Evolutionary conservation across 352 stramenopile genomes (phyloP), one percentile per base, ranked within the genome.

Genomic region (Globisporangium solare): DNA sequence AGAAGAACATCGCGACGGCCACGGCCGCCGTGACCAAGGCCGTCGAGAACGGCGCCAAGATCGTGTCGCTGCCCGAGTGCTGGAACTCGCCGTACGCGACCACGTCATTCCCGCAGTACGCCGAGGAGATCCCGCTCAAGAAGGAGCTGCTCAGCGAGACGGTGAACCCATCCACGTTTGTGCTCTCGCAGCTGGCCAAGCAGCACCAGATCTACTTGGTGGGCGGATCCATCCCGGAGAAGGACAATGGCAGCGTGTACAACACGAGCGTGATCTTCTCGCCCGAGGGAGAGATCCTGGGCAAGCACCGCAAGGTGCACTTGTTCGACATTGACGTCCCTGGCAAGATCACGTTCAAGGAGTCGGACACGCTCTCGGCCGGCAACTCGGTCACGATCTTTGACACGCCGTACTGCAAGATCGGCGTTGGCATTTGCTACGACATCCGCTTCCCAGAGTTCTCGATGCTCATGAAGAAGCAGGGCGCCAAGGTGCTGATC

Each of bases 261-360:
- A 99, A 99, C 83, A 99, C 97, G n/a, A 98, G 95, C 61, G 79
- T 99, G 6, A 82, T 99, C n/a, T 89, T 99, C 43, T 89, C 90
- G 63, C 94, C 96, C 6, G 66, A 91, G 18, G 98, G 98, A 0
- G 73, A 88, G 54, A 86, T 99, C 46, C 64, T 99, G 15, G 97
- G 85, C 18, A 99, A 99, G 83, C 97, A 99, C 83, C 89, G 97
- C 60, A 99, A 99, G 74, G 88, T 99, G 18, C 97, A 99, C 73
- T 74, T 99, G 7, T 99, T 99, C 74, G 97, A 99, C 74, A 99
- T 99, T 49, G 92, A 99, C 67, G 95, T 99, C 42, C 97, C 97
- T 1, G 97, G 97, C 51, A 97, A 97, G 49, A 99, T 99, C 66
- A 98, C 86, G 35, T 99, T 99, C 77, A 98, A 98, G 78, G 98